Conservation (phyloP, 1,284 basidiomycete genomes). For the Athelia sp. region DNA sequence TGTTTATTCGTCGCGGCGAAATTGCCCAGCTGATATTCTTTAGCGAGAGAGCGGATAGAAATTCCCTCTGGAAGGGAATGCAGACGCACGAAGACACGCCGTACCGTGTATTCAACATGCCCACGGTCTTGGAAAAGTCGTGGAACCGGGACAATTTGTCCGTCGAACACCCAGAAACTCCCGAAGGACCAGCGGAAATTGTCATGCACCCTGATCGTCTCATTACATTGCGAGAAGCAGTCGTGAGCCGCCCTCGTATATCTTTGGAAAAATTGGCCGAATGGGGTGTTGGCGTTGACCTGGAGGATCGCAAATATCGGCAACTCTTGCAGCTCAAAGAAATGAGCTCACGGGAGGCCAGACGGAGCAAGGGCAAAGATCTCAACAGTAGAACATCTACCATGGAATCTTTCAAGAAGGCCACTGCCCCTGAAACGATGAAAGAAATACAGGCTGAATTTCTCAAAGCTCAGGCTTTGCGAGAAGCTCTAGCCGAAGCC, state of each 20-base stretch:
- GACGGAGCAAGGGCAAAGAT: conserved; percentile 16
- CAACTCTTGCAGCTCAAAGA: conserved; percentile 16
- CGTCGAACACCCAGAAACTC: too few relatives aligned
- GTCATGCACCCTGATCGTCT: conserved; percentile 58
- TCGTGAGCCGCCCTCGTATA: conserved; percentile 40
- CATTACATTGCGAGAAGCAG: conserved; percentile 40
- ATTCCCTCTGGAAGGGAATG: conserved; percentile 56
- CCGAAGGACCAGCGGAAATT: conserved; percentile 11
- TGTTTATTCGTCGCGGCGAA: conserved; percentile 13
- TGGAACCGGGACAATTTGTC: conserved; percentile 46
- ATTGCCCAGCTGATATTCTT: conserved; percentile 1
- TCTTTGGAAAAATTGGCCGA: conserved; percentile 32
- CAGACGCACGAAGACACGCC: conserved; percentile 60
- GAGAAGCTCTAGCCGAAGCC: conserved; percentile 8
- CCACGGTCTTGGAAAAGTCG: conserved; percentile 38
- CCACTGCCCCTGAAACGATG: conserved; percentile 33
- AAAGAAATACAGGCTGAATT: conserved; percentile 44
- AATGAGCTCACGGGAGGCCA: conserved; percentile 22
- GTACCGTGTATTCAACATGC: conserved; percentile 47
- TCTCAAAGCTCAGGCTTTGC: conserved; percentile 15
- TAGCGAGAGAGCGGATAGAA: conserved; percentile 47
- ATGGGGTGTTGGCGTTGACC: conserved; percentile 26
- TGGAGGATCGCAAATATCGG: conserved; percentile 26
- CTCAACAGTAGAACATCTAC: conserved; percentile 13
- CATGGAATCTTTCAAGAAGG: conserved; percentile 23